Conservation (phyloP, 2,329 filamentous ascomycete genomes). For the Stachybotrys chlorohalonatus region DNA sequence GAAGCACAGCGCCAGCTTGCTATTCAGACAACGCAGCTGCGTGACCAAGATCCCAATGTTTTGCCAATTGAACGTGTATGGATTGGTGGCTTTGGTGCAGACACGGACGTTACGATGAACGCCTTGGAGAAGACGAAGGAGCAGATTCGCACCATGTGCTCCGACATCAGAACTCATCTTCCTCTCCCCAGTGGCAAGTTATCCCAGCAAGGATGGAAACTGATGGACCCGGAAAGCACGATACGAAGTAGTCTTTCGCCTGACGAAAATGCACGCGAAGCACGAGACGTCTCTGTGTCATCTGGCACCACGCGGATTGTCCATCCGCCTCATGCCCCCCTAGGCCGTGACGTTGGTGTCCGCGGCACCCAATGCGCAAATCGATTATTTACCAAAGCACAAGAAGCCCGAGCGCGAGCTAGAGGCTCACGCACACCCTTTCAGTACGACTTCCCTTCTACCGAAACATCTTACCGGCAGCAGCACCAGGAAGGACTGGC, state of each 20-base stretch:
- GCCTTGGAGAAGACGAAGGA: background rate
- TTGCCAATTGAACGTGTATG: constrained; percentile 33
- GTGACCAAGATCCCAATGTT: constrained; percentile 16
- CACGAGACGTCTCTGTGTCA: too few species aligned
- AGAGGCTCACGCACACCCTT: too few species aligned
- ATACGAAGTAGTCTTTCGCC: background rate
- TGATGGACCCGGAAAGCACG: background rate
- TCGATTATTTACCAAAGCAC: constrained; percentile 25
- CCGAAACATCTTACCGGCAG: constrained; percentile 41
- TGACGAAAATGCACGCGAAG: too few species aligned
- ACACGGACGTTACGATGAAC: background rate
- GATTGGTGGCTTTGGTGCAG: constrained; percentile 27
- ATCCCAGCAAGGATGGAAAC: background rate
- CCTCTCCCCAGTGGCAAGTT: background rate
- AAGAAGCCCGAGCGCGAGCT: constrained; percentile 8
- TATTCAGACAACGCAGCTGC: background rate
- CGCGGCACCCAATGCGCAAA: constrained; percentile 30
- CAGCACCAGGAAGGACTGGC: constrained; percentile 37
- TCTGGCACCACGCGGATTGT: constrained; percentile 22
- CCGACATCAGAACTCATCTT: background rate
- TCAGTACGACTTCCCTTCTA: constrained; percentile 34
- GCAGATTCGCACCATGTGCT: background rate
- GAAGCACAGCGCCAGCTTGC: constrained; percentile 28
- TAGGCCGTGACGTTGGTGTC: background rate
- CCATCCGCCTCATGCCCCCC: constrained; percentile 31